Evolutionary conservation across 2,329 filamentous ascomycete genomes (phyloP).

Genomic region (Colletotrichum sp.): DNA sequence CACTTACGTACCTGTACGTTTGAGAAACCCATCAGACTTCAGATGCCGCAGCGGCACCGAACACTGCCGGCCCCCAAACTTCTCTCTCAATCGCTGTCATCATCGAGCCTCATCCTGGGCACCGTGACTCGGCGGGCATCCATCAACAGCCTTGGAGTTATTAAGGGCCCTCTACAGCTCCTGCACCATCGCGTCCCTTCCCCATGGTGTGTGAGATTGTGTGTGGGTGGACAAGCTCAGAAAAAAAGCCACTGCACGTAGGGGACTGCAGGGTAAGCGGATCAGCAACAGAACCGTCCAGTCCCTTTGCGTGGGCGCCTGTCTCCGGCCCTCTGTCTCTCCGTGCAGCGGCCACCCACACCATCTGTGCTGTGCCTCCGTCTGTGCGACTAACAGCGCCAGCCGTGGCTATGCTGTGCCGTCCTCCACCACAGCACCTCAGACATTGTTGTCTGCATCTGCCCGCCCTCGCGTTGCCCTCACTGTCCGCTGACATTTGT

Average conservation of each 20-base stretch:
- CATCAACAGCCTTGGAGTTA: not conserved
- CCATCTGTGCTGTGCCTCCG: not conserved
- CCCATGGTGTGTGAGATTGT: not conserved
- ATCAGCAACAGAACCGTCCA: not conserved
- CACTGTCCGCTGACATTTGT: not conserved
- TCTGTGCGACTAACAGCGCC: constrained; percentile 1
- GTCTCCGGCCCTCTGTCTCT: not conserved
- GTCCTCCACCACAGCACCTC: not conserved
- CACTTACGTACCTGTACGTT: constrained; percentile 4
- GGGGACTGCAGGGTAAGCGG: not conserved
- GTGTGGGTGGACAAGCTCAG: not conserved
- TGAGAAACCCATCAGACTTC: not conserved
- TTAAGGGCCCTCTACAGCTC: not conserved
- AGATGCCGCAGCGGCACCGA: constrained; percentile 9
- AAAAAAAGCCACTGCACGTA: not conserved
- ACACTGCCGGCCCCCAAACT: not conserved
- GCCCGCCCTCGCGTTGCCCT: not conserved
- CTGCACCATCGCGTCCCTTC: not conserved
- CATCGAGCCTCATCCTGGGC: not conserved
- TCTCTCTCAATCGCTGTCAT: not conserved
- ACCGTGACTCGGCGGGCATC: not conserved
- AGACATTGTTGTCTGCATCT: not conserved
- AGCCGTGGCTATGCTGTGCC: not conserved
- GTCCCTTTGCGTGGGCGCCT: not conserved
- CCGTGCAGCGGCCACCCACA: not conserved